Evolutionary conservation across 2,329 filamentous ascomycete species (phyloP), one percentile per base, ranked within the genome.

Genomic region (Eutypella sp.): DNA sequence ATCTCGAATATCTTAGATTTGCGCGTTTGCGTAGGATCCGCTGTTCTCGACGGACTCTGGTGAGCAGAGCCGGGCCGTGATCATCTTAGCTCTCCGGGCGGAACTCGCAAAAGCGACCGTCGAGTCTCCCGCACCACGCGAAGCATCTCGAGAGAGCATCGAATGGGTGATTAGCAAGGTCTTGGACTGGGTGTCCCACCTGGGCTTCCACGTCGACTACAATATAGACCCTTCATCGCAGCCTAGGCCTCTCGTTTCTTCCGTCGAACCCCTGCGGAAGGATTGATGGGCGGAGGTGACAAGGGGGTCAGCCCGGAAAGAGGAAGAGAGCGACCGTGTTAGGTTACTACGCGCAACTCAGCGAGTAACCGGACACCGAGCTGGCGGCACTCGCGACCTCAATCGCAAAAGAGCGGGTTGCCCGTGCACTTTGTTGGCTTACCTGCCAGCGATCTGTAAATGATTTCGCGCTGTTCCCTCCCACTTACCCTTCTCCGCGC

Each of bases 131-230:
- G 85, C 3, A 81, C 79, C 41, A 86, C 84, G 1, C 85, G 61
- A 65, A 9, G 71, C 71, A 6, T 71, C 74, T 48, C 67, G 73
- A 43, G 58, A 61, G 41, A 89, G 87, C 55, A 76, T 87, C 16
- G 67, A 75, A 16, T 88, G 81, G 79, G 79, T 84, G 15, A 67
- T 85, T 33, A 65, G 71, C 2, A 68, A 72, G 20, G 81, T 81
- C 2, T 58, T 82, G 31, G 50, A 65, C 19, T 58, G 71, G 33
- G 57, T 62, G 2, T 71, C 82, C 42, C 79, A 85, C 58, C 63
- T 89, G 5, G 85, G 89, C 56, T 80, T 88, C 39, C 85, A 89
- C 58, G 70, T 89, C 5, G 85, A 89, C 61, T 88, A 89, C 60
- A 81, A 82, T 46, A 67, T 88, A 3, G 74, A 82, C 42, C 48